Evolutionary conservation across 805 yeast species (phyloP).

Genomic region (Kregervanrija delftensis): DNA sequence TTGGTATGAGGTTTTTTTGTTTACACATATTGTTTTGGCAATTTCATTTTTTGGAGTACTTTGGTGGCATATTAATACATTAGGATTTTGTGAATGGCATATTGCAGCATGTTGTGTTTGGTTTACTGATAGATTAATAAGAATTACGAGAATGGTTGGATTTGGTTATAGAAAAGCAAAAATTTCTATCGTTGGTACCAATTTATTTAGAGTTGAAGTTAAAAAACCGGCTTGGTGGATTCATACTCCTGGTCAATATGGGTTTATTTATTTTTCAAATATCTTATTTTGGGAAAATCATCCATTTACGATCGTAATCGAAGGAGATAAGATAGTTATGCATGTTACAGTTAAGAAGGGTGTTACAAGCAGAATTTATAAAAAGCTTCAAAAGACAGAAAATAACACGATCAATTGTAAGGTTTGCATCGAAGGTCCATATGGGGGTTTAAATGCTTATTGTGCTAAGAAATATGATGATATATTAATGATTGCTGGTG

Average conservation of each 20-base stretch:
- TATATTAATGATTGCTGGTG: not conserved
- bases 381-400: constrained; percentile 17
- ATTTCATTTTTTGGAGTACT: constrained; percentile 44
- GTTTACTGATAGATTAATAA: constrained; percentile 43
- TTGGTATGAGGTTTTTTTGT: constrained; percentile 54
- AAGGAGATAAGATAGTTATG: constrained; percentile 30
- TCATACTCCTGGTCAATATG: constrained; percentile 49
- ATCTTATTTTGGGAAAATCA: constrained; percentile 62
- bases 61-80: constrained; percentile 47
- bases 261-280: constrained; percentile 48
- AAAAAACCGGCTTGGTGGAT: constrained; percentile 46
- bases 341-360: constrained; percentile 48
- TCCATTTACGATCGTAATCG: constrained; percentile 53
- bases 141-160: constrained; percentile 28
- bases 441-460: constrained; percentile 21
- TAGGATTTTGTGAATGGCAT: constrained; percentile 29
- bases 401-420: constrained; percentile 9
- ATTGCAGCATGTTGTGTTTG: constrained; percentile 39
- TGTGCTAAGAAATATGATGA: constrained; percentile 26
- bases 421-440: not conserved
- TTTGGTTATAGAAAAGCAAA: constrained; percentile 22
- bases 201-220: constrained; percentile 38
- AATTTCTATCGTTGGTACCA: constrained; percentile 12
- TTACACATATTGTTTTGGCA: constrained; percentile 53
- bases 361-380: constrained; percentile 36